Evolutionary conservation across 768 basidiomycete species (phyloP), one percentile per base, ranked within the genome.

Genomic region (Phaffia tasmanica): DNA sequence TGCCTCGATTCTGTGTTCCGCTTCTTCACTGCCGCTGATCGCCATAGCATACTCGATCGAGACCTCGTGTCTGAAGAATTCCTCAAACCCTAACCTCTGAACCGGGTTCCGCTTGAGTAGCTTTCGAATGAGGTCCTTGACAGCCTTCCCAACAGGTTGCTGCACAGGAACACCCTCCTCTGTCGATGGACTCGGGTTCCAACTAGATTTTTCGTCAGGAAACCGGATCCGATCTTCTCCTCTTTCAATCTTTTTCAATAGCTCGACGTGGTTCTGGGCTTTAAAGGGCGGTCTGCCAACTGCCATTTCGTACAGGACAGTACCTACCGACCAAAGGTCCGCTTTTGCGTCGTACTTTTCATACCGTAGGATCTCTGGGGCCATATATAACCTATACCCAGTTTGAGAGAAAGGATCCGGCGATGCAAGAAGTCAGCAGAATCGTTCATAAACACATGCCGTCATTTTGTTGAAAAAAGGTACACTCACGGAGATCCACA

Each of bases 341-440:
- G 89, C 95, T 75, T 91, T 94, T 23, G 93, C 93, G 75, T 95
- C 92, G 76, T 99, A 98, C 75, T 93, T 93, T 78, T 98, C 87
- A 75, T 95, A 95, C 19, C 89, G 84, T 15, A 99, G 79, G 72
- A 99, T 98, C 77, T 99, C 95, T 0, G 95, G 95, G 0, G 95
- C 95, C 95, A 98, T 99, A 78, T 99, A 99, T 35, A 99, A 78
- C 57, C 90, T 92, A 64, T 42, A 42, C 35, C 35, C 35, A 11
- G 35, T 42, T 4, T 42, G 35, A 4, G 11, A 42, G 35, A 18
- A 25, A 48, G 2, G 57, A 55, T 53, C 42, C 3, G 29, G 3
- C 6, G 55, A 51, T 42, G 57, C 19, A 32, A n/a, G 11, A 64
- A 1, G 3, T 25, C 27, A 23, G 14, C 47, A 32, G 42, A 16